Conservation (phyloP, 495 filamentous ascomycete genomes). For the Podospora fimiseda region DNA sequence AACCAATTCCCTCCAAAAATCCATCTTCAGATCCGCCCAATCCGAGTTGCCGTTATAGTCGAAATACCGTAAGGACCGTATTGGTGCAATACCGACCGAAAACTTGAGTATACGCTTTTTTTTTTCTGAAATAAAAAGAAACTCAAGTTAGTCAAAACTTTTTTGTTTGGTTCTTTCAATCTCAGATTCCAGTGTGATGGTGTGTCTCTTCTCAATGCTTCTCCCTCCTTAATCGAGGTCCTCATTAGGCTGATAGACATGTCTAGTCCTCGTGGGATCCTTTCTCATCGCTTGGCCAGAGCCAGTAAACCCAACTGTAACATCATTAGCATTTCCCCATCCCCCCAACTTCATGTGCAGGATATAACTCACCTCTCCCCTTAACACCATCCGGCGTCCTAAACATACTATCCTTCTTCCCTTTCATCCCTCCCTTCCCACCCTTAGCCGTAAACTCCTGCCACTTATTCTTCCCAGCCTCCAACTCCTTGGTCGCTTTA, state of each 20-base stretch:
- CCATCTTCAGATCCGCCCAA: too few species aligned
- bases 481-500: conserved; percentile 82
- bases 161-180: not conserved
- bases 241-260: conserved; percentile 77
- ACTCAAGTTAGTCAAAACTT: conserved; percentile 17
- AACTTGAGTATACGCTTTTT: too few species aligned
- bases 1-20: too few species aligned
- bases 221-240: conserved; percentile 52
- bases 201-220: not conserved
- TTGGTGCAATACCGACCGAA: too few species aligned
- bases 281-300: conserved; percentile 93
- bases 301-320: conserved; percentile 85
- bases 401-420: conserved; percentile 96
- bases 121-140: conserved; percentile 20
- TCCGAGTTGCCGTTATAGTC: too few species aligned
- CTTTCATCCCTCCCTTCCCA: conserved; percentile 57
- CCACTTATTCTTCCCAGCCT: conserved; percentile 90
- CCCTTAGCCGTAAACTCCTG: conserved; percentile 81
- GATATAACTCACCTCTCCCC: conserved; percentile 78
- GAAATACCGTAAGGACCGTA: too few species aligned
- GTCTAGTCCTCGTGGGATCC: conserved; percentile 72
- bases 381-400: conserved; percentile 79
- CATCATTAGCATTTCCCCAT: conserved; percentile 29
- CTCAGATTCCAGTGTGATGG: too few species aligned
- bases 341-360: too few species aligned